A percentile compares a stretch with the other conserved stretches of the same genome.
These are phyloP conservation scores for Sugiyamaella castrensis DNA, from an alignment of 1,139 yeast species.

Conservation along the genomic window DNA sequence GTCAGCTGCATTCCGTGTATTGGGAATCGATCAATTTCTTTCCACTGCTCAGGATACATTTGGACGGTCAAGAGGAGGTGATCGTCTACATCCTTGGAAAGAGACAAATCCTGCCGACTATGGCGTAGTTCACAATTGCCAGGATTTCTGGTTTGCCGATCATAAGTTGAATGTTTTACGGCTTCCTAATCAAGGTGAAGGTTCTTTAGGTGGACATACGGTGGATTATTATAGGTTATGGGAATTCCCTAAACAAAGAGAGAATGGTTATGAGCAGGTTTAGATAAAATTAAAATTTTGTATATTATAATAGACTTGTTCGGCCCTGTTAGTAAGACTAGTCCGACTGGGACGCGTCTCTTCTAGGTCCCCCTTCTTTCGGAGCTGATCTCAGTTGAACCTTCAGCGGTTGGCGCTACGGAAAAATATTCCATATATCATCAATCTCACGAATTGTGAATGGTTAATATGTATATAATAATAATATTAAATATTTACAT, in stretches of 20 bases:
- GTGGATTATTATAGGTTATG: constrained; percentile 39
- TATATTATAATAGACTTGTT: background rate
- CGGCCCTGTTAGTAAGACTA: background rate
- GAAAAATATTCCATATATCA: too few species aligned
- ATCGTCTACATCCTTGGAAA: constrained; percentile 16
- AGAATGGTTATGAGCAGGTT: constrained; percentile 24
- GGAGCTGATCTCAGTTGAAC: too few species aligned
- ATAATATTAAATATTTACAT: constrained; percentile 8
- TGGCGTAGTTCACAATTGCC: constrained; percentile 38
- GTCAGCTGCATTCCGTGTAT: constrained; percentile 29
- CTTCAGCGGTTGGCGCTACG: too few species aligned
- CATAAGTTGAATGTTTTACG: constrained; percentile 23
- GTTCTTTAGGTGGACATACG: constrained; percentile 34
- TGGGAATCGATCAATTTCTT: constrained; percentile 42
- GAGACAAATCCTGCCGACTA: constrained; percentile 37
- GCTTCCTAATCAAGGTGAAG: constrained; percentile 30
- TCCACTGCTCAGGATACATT: constrained; percentile 35
- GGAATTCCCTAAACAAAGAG: constrained; percentile 31
- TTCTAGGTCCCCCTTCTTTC: too few species aligned
- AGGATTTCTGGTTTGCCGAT: constrained; percentile 42
- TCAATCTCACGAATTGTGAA: too few species aligned
- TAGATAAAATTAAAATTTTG: background rate
- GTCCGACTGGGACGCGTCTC: too few species aligned
- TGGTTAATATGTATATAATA: too few species aligned
- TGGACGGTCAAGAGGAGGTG: constrained; percentile 4